Conservation (phyloP, 2,329 filamentous ascomycete species). For the Fusarium oxysporum region DNA sequence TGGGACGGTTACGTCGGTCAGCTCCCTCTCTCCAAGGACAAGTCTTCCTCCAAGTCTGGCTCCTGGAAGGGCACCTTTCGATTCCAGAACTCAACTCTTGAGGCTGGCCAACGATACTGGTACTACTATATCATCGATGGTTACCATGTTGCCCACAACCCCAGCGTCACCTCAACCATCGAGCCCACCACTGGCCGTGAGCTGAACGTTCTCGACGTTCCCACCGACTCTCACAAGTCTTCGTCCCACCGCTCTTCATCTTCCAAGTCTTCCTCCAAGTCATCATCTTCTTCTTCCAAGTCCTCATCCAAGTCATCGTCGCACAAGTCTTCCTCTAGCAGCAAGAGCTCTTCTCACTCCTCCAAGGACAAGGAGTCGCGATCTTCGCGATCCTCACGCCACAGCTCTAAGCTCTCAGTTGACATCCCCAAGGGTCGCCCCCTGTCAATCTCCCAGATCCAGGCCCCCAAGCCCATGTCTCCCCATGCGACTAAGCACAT, state of each 20-base stretch:
- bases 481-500: conserved; percentile 90
- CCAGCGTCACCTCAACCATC: conserved; percentile 85
- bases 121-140: conserved; percentile 99
- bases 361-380: conserved; percentile 57
- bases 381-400: conserved; percentile 58
- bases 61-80: conserved; percentile 97
- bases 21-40: conserved; percentile 93
- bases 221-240: conserved; percentile 61
- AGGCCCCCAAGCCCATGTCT: conserved; percentile 88
- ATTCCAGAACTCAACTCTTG: conserved; percentile 88
- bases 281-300: conserved; percentile 51
- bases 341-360: conserved; percentile 57
- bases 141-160: conserved; percentile 97
- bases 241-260: conserved; percentile 57
- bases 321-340: conserved; percentile 48
- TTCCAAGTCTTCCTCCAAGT: conserved; percentile 54
- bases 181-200: conserved; percentile 98
- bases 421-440: conserved; percentile 90
- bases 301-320: conserved; percentile 58
- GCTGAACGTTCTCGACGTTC: conserved; percentile 96
- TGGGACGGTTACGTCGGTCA: conserved; percentile 98
- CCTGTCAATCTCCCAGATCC: conserved; percentile 88
- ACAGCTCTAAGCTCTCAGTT: conserved; percentile 63
- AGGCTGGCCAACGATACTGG: conserved; percentile 95
- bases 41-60: conserved; percentile 83